These are phyloP conservation scores for Madurella fahalii DNA, from an alignment of 2,329 filamentous ascomycete species.

Conservation along the genomic window DNA sequence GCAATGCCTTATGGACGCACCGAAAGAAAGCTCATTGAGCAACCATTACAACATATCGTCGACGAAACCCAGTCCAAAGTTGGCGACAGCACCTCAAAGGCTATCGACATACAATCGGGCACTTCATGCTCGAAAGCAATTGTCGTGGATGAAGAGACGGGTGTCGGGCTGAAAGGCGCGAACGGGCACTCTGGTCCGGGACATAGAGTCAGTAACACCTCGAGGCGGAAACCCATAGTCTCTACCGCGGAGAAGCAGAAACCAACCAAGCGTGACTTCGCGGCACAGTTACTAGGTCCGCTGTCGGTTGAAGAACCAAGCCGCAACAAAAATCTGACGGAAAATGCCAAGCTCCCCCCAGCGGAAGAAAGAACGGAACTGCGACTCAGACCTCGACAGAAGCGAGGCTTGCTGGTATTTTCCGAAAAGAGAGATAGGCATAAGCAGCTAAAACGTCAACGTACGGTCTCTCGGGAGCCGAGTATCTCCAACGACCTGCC, in stretches of 20 bases:
- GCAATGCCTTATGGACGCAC: too few species aligned
- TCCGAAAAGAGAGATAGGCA: constrained; percentile 32
- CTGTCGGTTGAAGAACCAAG: neutral
- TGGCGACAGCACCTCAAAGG: neutral
- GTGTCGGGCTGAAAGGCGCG: neutral
- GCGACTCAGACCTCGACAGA: constrained; percentile 44
- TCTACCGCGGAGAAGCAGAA: neutral
- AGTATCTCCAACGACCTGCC: neutral
- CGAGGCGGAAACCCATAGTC: neutral
- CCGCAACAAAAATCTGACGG: neutral
- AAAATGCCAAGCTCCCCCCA: neutral
- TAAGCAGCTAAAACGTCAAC: constrained; percentile 8
- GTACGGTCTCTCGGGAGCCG: neutral
- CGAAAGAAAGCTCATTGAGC: too few species aligned
- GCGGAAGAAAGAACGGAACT: constrained; percentile 39
- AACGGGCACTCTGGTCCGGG: neutral
- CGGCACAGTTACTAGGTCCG: neutral
- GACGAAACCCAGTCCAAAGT: too few species aligned
- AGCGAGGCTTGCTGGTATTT: constrained; percentile 46
- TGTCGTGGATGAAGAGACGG: constrained; percentile 17
- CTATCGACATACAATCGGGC: neutral
- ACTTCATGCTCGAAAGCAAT: constrained; percentile 10
- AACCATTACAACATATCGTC: too few species aligned
- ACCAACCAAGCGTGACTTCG: neutral
- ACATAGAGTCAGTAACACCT: neutral